Evolutionary conservation across 257 asterid genomes (phyloP).

Genomic region (Osmanthus fragrans): DNA sequence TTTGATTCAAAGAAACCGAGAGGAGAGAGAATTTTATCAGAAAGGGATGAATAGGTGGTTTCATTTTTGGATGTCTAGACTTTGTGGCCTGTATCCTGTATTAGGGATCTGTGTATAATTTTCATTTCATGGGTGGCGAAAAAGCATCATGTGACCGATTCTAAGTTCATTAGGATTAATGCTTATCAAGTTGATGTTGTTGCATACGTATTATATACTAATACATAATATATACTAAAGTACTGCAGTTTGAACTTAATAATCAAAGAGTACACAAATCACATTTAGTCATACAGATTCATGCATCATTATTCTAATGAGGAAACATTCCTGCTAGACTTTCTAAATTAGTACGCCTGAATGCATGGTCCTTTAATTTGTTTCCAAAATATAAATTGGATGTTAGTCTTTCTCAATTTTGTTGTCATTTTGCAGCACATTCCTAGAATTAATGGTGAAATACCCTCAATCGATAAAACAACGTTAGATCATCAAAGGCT

Average conservation of each 20-base stretch:
- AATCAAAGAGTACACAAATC: not conserved
- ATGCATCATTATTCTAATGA: not conserved
- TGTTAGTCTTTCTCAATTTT: slow-evolving; percentile 8
- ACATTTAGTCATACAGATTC: not conserved
- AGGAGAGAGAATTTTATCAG: not conserved
- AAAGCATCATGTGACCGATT: not conserved
- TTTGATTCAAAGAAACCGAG: not conserved
- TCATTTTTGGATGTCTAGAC: not conserved
- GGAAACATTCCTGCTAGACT: not conserved
- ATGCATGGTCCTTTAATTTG: slow-evolving; percentile 2
- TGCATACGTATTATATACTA: too few species aligned
- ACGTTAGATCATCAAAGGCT: slow-evolving; percentile 94
- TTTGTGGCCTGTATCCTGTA: not conserved
- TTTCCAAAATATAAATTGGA: not conserved
- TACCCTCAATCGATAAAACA: slow-evolving; percentile 90
- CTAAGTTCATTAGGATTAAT: not conserved
- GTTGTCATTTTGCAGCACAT: slow-evolving; percentile 66
- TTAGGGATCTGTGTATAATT: not conserved
- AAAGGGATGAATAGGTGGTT: not conserved
- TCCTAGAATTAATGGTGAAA: slow-evolving; percentile 91
- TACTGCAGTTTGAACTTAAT: not conserved
- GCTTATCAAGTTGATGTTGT: not conserved
- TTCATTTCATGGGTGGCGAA: not conserved
- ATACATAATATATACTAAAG: not conserved
- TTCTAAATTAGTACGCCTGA: not conserved